Conservation (phyloP, 768 basidiomycete genomes). For the Kwoniella sp. region DNA sequence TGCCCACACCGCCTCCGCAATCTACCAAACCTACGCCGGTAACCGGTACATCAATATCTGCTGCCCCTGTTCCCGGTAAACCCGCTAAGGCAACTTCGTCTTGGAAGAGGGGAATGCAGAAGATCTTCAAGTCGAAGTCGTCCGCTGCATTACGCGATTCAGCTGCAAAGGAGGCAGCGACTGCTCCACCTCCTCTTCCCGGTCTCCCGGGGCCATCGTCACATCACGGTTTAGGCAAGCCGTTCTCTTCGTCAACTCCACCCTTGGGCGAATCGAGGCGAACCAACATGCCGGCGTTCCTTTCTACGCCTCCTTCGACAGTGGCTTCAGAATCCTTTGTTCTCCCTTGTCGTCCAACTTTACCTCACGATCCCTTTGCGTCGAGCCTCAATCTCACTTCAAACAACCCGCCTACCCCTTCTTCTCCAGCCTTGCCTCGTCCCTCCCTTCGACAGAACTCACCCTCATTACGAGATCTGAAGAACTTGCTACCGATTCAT, state of each 20-base stretch:
- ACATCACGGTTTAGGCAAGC: constrained; percentile 34
- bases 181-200: constrained; percentile 25
- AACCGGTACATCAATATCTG: background rate
- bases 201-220: constrained; percentile 16
- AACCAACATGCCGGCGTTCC: constrained; percentile 10
- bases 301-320: constrained; percentile 22
- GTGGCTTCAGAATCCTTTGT: constrained; percentile 16
- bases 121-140: constrained; percentile 49
- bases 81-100: constrained; percentile 26
- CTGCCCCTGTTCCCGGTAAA: constrained; percentile 8
- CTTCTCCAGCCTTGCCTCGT: constrained; percentile 1
- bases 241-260: constrained; percentile 49
- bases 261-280: constrained; percentile 30
- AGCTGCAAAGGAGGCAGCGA: constrained; percentile 13
- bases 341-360: constrained; percentile 12
- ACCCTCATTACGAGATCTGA: constrained; percentile 43
- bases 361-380: constrained; percentile 45
- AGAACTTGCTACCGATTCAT: constrained; percentile 32
- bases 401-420: constrained; percentile 20
- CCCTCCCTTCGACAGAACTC: constrained; percentile 34
- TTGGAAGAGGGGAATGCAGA: constrained; percentile 46
- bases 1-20: background rate
- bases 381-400: constrained; percentile 36
- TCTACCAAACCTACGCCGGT: background rate
- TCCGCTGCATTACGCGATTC: constrained; percentile 41